Evolutionary conservation across 2,329 filamentous ascomycete species (phyloP), one percentile per base, ranked within the genome.

Genomic region (Cryphonectria carpinicola): DNA sequence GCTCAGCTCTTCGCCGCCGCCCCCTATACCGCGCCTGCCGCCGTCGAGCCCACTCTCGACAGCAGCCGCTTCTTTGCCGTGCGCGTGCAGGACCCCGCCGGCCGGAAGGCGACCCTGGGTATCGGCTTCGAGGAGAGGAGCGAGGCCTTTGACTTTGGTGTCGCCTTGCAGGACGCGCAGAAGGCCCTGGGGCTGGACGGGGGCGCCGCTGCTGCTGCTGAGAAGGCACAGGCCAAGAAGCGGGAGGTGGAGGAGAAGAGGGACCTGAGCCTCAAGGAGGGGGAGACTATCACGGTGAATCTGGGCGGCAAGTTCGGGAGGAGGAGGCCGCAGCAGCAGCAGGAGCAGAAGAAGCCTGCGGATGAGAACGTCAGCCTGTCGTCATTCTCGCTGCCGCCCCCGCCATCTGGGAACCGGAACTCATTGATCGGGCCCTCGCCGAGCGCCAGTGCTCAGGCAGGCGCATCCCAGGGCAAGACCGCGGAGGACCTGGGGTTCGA

Each of bases 41-140:
- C 87, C 8, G 92, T 97, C 63, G 93, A 96, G 81, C 88, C 93
- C 74, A 92, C 93, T 28, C 83, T 92, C 32, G 94, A 97, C 79
- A 93, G 90, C 77, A 90, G 88, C 72, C 88, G 94, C 46, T 97
- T 97, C 85, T 97, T 97, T 78, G 94, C 94, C 7, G 79, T 97
- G 49, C 86, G 92, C 19, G 93, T 97, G 1, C 89, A 93, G 71
- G 93, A 94, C 73, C 91, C 90, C 49, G 87, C 87, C 56, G 90
- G 92, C 1, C 86, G 91, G 75, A 95, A 94, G 79, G 94, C 94
- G 14, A 88, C 92, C 62, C 82, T 97, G 71, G 94, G 94, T 13
- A 89, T 97, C 74, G 94, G 94, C 13, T 97, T 97, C 78, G 93
- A 97, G 83, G 93, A 97, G 80, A 85, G 94, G 65, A 90, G 89